phyloP scores from a whole-genome alignment of 176 grass and related monocot species.

The Hordeum marinum region DNA sequence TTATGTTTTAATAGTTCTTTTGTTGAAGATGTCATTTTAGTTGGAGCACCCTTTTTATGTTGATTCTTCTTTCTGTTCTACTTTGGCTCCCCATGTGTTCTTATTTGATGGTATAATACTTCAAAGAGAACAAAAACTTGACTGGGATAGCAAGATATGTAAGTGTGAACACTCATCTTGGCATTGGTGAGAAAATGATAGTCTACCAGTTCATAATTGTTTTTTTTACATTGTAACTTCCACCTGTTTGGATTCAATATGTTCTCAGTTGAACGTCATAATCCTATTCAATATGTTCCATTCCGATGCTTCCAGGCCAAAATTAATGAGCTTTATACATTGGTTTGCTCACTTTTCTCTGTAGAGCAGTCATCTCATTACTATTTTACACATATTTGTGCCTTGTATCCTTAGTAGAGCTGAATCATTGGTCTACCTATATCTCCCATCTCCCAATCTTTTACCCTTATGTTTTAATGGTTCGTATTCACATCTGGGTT shows the following conservation, averaged over 20 bases:
- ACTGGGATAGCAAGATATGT: constrained; percentile 94
- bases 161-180: constrained; percentile 95
- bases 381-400: too few relatives aligned
- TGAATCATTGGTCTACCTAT: too few relatives aligned
- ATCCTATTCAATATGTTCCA: not conserved
- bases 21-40: not conserved
- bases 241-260: constrained; percentile 2
- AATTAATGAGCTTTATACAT: too few relatives aligned
- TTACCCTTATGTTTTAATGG: too few relatives aligned
- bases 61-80: not conserved
- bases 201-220: not conserved
- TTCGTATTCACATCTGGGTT: too few relatives aligned
- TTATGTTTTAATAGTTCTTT: not conserved
- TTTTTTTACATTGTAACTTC: constrained; percentile 3
- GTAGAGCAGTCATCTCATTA: too few relatives aligned
- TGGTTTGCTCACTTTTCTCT: too few relatives aligned
- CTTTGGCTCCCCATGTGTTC: not conserved
- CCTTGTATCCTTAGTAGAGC: too few relatives aligned
- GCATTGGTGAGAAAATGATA: constrained; percentile 66
- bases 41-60: not conserved
- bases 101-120: constrained; percentile 32
- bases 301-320: too few relatives aligned
- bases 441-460: too few relatives aligned
- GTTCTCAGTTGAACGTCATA: not conserved
- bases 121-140: constrained; percentile 96